Evolutionary conservation across 2,329 filamentous ascomycete genomes (phyloP), one percentile per base, ranked within the genome.

Genomic region (Sarocladium kiliense): DNA sequence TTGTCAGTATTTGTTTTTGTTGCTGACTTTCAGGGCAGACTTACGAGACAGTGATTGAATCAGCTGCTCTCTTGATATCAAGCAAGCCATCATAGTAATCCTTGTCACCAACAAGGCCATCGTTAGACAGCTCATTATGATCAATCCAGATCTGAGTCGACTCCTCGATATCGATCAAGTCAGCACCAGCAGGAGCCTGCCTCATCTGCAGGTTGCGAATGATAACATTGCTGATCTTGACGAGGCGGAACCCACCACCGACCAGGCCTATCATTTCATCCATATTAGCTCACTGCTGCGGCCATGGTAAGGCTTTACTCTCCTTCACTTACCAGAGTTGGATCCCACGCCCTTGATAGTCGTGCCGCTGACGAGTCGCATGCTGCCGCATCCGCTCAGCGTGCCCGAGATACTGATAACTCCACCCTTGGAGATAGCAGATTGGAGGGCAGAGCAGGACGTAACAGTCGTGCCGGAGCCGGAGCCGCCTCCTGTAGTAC

Each of bases 121-220:
- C 66, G 26, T 65, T 66, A 30, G 61, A 65, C 25, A 76, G 66
- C 41, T 74, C 71, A 56, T 65, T 66, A 59, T 76, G 73, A 57
- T 75, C 73, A 50, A 75, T 61, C 73, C 74, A 76, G 53, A 84
- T 71, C 58, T 77, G 75, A n/a, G 64, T 71, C 6, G 72, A 67
- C 3, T 63, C 60, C 61, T 81, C 72, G 10, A 80, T 68, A 21
- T 73, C 72, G 57, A 84, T 71, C 44, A 77, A 73, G 63, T 84
- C 80, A 42, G 76, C 76, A 51, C 70, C 66, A 25, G 70, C 65
- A 21, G 73, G 69, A 7, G 80, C 73, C 56, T 78, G 74, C 59
- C 70, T 63, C 59, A 80, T 72, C 58, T 75, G 75, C 25, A 84
- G 63, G 68, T 84, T 83, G 53, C 75, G 77, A 54, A 83, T 65